A percentile compares a stretch with the other conserved stretches of the same genome.
Evolutionary conservation across 2,329 filamentous ascomycete genomes (phyloP).

Genomic region (Phialemoniopsis sp.): DNA sequence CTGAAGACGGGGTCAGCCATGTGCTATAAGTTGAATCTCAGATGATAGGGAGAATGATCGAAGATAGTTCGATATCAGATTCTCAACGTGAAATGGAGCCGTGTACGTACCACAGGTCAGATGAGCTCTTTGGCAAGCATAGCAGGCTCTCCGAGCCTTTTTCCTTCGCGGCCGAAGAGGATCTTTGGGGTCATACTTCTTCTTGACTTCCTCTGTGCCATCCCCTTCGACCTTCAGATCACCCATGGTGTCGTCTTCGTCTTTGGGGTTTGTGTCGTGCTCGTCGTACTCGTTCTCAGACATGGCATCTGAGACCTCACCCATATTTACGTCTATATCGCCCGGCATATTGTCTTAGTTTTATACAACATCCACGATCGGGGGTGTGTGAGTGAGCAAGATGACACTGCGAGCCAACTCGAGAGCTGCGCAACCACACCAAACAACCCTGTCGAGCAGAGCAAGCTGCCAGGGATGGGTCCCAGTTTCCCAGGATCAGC

Average conservation of each 20-base stretch:
- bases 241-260: conserved; percentile 29
- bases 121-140: conserved; percentile 94
- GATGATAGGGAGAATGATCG: too few species aligned
- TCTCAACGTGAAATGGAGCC: conserved; percentile 1
- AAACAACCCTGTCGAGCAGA: conserved; percentile 5
- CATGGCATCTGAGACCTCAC: conserved; percentile 54
- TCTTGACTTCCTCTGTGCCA: conserved; percentile 46
- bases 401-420: conserved; percentile 11
- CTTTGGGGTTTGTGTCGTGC: conserved; percentile 34
- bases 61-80: conserved; percentile 7
- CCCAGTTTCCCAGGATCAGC: neutral
- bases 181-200: conserved; percentile 81
- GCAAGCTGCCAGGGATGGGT: conserved; percentile 9
- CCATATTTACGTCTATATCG: conserved; percentile 46
- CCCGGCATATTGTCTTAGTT: conserved; percentile 52
- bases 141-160: conserved; percentile 93
- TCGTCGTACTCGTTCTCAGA: conserved; percentile 56
- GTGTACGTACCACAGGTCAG: conserved; percentile 87
- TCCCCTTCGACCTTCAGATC: conserved; percentile 6
- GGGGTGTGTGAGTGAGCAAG: conserved; percentile 4
- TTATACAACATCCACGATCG: conserved; percentile 35
- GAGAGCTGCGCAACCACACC: conserved; percentile 7
- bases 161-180: conserved; percentile 85
- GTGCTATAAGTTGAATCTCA: too few species aligned
- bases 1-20: conserved; percentile 42